Evolutionary conservation across 2,329 filamentous ascomycete genomes (phyloP).

Genomic region (Zymoseptoria ardabiliae): DNA sequence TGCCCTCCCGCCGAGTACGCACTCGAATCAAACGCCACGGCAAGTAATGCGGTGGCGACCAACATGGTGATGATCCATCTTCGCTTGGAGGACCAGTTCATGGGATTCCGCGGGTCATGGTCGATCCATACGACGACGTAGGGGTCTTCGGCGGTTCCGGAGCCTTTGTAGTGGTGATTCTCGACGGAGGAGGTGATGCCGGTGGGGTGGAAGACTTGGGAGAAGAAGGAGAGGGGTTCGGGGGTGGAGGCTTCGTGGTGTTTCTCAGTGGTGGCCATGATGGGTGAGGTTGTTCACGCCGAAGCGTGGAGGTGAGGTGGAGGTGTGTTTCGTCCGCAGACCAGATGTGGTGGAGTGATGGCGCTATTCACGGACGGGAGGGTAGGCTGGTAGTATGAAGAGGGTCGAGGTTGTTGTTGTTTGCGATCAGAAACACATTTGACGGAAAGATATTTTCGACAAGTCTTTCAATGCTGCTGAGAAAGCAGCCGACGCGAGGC

Average conservation of each 20-base stretch:
- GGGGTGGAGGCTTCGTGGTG: neutral
- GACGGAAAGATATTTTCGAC: neutral
- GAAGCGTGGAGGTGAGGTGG: neutral
- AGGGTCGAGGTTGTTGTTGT: neutral
- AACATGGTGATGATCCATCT: conserved; percentile 62
- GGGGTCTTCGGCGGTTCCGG: conserved; percentile 59
- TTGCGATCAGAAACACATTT: neutral
- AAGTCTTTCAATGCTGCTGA: neutral
- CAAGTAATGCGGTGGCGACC: conserved; percentile 60
- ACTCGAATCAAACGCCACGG: conserved; percentile 61
- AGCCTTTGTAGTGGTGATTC: conserved; percentile 28
- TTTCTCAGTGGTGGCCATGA: neutral
- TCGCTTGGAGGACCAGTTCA: conserved; percentile 47
- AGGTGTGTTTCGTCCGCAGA: neutral
- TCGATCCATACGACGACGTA: conserved; percentile 61
- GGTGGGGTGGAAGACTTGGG: conserved; percentile 28
- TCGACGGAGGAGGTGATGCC: conserved; percentile 30
- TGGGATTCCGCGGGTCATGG: conserved; percentile 60
- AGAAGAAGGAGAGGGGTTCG: conserved; percentile 5
- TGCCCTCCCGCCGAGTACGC: conserved; percentile 55
- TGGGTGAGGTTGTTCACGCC: neutral
- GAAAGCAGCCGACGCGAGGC: neutral
- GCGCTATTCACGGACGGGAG: neutral
- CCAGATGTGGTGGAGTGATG: neutral
- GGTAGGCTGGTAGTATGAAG: neutral